Percentiles rank a stretch among this genome's conserved stretches.
phyloP scores from a whole-genome alignment of 2,329 filamentous ascomycete species.

The Lecanicillium sp. region DNA sequence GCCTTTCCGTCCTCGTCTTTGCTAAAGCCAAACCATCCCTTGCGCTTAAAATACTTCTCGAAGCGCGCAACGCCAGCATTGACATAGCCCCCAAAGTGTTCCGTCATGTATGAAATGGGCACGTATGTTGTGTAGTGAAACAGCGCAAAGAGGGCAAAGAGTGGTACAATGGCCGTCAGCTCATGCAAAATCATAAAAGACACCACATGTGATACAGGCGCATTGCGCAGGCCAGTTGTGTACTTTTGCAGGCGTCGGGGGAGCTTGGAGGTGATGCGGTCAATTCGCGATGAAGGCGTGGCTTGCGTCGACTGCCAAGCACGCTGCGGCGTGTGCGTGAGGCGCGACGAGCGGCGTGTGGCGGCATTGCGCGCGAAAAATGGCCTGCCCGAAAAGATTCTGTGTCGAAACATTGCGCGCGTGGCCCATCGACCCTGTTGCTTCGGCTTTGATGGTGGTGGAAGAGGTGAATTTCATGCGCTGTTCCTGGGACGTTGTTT shows the following conservation, averaged over 20 bases:
- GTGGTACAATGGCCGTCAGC: conserved; percentile 74
- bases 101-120: conserved; percentile 47
- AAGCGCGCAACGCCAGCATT: conserved; percentile 64
- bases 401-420: conserved; percentile 19
- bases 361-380: conserved; percentile 10
- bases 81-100: conserved; percentile 42
- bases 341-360: background rate
- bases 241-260: conserved; percentile 63
- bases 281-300: conserved; percentile 29
- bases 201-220: conserved; percentile 74
- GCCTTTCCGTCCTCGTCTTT: conserved; percentile 17
- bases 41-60: conserved; percentile 67
- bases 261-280: conserved; percentile 44
- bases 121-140: conserved; percentile 79
- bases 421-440: background rate
- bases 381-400: conserved; percentile 14
- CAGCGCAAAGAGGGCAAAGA: conserved; percentile 63
- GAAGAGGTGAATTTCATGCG: too few relatives aligned
- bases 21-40: conserved; percentile 70
- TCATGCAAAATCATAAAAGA: conserved; percentile 91
- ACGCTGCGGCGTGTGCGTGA: conserved; percentile 5
- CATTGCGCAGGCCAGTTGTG: conserved; percentile 61
- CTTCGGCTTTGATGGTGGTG: background rate
- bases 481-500: too few relatives aligned
- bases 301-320: conserved; percentile 15